Conservation (phyloP, 495 filamentous ascomycete species). For the Parachaetomium inaequale region DNA sequence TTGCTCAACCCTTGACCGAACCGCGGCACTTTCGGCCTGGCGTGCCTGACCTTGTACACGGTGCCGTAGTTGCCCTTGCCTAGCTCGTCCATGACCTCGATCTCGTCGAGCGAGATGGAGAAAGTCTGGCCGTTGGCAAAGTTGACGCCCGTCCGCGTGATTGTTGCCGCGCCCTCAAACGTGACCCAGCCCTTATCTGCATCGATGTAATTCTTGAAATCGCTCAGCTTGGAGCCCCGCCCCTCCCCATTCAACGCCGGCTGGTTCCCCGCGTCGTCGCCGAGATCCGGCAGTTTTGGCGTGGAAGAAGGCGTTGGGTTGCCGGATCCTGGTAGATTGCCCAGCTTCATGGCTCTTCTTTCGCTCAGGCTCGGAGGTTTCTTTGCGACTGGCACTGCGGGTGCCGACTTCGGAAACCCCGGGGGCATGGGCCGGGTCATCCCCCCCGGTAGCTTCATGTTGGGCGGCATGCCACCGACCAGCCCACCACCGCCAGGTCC, state of each 20-base stretch:
- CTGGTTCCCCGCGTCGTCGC: constrained; percentile 16
- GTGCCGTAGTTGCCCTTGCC: constrained; percentile 99
- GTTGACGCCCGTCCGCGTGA: constrained; percentile 83
- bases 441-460: constrained; percentile 41
- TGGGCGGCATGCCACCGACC: constrained; percentile 37
- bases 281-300: constrained; percentile 34
- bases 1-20: constrained; percentile 72
- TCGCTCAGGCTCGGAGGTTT: constrained; percentile 38
- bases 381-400: constrained; percentile 34
- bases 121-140: constrained; percentile 89
- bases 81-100: constrained; percentile 90
- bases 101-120: constrained; percentile 91
- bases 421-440: constrained; percentile 42
- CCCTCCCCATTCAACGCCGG: constrained; percentile 36
- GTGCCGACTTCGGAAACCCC: constrained; percentile 48
- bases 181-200: constrained; percentile 84
- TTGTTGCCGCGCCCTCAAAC: constrained; percentile 88
- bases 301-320: constrained; percentile 27
- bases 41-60: constrained; percentile 92
- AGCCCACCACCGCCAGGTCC: not conserved
- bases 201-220: constrained; percentile 90
- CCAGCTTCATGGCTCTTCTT: constrained; percentile 43
- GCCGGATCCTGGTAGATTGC: constrained; percentile 31
- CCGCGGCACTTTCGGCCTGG: constrained; percentile 69
- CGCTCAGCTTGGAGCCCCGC: constrained; percentile 70